A percentile compares a stretch with the other conserved stretches of the same genome.
These are phyloP conservation scores for Backusella circina DNA, from an alignment of 192 early-diverging fungal genomes.

Conservation along the genomic window DNA sequence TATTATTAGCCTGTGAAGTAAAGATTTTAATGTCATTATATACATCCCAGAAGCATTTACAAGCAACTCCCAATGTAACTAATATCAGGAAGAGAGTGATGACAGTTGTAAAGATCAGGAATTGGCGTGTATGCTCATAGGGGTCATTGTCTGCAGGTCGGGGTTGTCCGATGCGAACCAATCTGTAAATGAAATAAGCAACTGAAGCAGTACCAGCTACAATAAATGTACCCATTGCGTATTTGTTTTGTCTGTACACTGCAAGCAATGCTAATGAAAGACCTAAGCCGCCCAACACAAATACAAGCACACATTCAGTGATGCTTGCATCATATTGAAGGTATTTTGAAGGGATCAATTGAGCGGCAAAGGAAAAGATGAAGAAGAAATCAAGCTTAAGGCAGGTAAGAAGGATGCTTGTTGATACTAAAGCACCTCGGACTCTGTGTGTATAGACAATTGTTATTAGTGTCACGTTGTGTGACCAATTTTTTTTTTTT, in stretches of 20 bases:
- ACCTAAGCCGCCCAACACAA: slow-evolving; percentile 26
- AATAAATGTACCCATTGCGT: slow-evolving; percentile 22
- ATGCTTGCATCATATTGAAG: slow-evolving; percentile 27
- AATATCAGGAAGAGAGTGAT: slow-evolving; percentile 18
- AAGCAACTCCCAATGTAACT: slow-evolving; percentile 16
- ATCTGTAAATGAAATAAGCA: slow-evolving; percentile 32
- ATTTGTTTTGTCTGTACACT: slow-evolving; percentile 33
- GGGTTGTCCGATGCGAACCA: slow-evolving; percentile 18
- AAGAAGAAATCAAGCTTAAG: slow-evolving; percentile 48
- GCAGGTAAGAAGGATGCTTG: slow-evolving; percentile 35
- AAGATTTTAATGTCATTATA: slow-evolving; percentile 3
- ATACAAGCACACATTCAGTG: slow-evolving; percentile 34
- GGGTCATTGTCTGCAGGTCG: slow-evolving; percentile 21
- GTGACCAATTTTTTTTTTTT: not conserved
- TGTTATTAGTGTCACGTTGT: not conserved
- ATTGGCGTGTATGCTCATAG: slow-evolving; percentile 39
- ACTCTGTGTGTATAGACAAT: not conserved
- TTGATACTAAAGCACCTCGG: slow-evolving; percentile 23
- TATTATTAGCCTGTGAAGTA: not conserved
- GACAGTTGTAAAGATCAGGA: slow-evolving; percentile 35
- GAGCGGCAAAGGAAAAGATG: slow-evolving; percentile 38
- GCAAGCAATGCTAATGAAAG: slow-evolving; percentile 29
- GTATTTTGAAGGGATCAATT: slow-evolving; percentile 39
- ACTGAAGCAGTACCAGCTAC: not conserved
- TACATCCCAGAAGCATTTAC: slow-evolving; percentile 8